Evolutionary conservation across 768 basidiomycete species (phyloP).

Genomic region (Phaeotremella skinneri): DNA sequence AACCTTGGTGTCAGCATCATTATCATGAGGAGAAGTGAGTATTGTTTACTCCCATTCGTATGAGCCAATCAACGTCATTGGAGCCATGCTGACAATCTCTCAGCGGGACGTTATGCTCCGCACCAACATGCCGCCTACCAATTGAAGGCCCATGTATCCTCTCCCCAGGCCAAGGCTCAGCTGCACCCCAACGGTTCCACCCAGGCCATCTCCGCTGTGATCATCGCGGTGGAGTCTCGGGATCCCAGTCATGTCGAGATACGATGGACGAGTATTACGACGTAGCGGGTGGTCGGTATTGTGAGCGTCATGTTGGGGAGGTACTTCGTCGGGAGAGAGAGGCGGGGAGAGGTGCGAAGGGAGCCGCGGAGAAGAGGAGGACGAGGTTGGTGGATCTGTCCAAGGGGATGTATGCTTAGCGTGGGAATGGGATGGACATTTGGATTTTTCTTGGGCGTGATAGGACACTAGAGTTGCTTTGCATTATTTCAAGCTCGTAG

Average conservation of each 20-base stretch:
- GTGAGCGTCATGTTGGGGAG: conserved; percentile 71
- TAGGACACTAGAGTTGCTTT: no score
- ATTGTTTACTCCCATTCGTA: neutral
- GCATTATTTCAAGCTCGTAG: no score
- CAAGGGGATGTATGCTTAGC: neutral
- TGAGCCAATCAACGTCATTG: neutral
- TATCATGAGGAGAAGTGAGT: conserved; percentile 80
- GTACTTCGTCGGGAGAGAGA: conserved; percentile 23
- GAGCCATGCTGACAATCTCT: neutral
- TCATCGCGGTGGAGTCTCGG: conserved; percentile 51
- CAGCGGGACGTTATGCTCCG: conserved; percentile 74
- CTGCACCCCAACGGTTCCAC: conserved; percentile 76
- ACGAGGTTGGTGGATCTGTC: conserved; percentile 76
- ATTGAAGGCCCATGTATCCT: conserved; percentile 93
- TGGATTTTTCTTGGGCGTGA: neutral
- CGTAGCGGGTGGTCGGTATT: conserved; percentile 70
- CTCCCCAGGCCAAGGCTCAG: conserved; percentile 54
- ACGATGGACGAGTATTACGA: conserved; percentile 78
- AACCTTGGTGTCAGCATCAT: conserved; percentile 85
- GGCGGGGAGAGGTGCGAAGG: conserved; percentile 41
- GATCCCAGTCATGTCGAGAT: conserved; percentile 57
- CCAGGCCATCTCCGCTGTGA: conserved; percentile 87
- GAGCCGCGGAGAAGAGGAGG: conserved; percentile 66
- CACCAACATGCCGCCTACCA: conserved; percentile 73
- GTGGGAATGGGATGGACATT: neutral